Evolutionary conservation across 257 asterid species (phyloP).

Genomic region (Solanum arcanum): DNA sequence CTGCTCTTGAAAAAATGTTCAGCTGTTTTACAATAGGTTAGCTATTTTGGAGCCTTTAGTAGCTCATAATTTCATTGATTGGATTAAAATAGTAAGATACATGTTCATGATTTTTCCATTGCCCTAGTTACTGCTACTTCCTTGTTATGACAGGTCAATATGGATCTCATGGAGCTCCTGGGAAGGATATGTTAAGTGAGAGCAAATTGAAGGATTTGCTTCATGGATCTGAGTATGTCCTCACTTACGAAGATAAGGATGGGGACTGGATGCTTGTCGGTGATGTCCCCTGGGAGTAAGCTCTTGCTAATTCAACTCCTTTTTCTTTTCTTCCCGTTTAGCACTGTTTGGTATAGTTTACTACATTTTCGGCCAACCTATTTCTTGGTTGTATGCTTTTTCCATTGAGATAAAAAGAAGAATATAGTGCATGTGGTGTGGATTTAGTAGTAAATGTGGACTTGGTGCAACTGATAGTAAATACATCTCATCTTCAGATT

Average conservation of each 20-base stretch:
- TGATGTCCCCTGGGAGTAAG: constrained; percentile 82
- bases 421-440: not conserved
- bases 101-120: not conserved
- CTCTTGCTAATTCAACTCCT: not conserved
- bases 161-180: constrained; percentile 54
- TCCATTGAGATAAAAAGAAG: not conserved
- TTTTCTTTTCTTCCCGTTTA: not conserved
- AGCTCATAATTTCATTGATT: not conserved
- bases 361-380: not conserved
- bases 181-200: constrained; percentile 50
- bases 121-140: constrained; percentile 6
- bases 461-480: not conserved
- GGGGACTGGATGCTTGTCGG: constrained; percentile 83
- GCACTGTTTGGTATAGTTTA: not conserved
- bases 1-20: constrained; percentile 72
- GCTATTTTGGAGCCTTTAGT: not conserved
- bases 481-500: not conserved
- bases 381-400: not conserved
- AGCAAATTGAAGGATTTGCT: constrained; percentile 52
- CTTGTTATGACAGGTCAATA: constrained; percentile 36
- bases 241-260: constrained; percentile 68
- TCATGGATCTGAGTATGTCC: constrained; percentile 59
- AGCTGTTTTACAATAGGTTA: constrained; percentile 63
- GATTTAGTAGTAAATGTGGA: not conserved
- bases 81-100: not conserved